Evolutionary conservation across 805 yeast species (phyloP).

Genomic region (Hanseniaspora vineae): DNA sequence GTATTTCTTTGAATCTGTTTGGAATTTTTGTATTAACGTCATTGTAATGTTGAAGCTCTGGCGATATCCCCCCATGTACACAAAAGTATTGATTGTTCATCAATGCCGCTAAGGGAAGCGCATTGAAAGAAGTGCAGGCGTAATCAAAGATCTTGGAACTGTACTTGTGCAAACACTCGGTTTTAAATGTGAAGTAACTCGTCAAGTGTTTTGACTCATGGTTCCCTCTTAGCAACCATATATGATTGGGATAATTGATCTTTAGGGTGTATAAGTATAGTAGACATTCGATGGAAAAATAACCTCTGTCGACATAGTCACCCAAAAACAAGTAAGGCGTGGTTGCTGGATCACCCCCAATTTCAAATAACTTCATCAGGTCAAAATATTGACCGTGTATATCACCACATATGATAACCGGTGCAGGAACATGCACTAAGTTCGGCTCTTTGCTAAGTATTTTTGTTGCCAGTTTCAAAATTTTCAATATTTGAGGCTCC

Average conservation of each 20-base stretch:
- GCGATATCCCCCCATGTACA: conserved; percentile 93
- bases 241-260: conserved; percentile 55
- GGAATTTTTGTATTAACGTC: conserved; percentile 44
- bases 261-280: conserved; percentile 69
- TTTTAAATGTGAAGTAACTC: conserved; percentile 82
- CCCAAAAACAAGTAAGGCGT: conserved; percentile 79
- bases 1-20: conserved; percentile 83
- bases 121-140: conserved; percentile 66
- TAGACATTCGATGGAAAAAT: conserved; percentile 73
- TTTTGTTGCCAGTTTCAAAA: conserved; percentile 51
- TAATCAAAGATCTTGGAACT: conserved; percentile 45
- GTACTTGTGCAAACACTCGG: conserved; percentile 83
- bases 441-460: conserved; percentile 64
- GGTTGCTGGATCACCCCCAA: conserved; percentile 76
- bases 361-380: conserved; percentile 78
- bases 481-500: conserved; percentile 55
- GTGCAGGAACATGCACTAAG: conserved; percentile 71
- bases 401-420: conserved; percentile 93
- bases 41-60: conserved; percentile 56
- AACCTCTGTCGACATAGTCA: conserved; percentile 92
- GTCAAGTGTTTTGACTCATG: conserved; percentile 93
- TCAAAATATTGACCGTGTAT: conserved; percentile 95
- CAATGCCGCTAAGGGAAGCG: conserved; percentile 82
- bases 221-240: conserved; percentile 82
- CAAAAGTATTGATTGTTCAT: conserved; percentile 92